phyloP scores from a whole-genome alignment of 2,329 filamentous ascomycete genomes.

The Trichoderma gracile region DNA sequence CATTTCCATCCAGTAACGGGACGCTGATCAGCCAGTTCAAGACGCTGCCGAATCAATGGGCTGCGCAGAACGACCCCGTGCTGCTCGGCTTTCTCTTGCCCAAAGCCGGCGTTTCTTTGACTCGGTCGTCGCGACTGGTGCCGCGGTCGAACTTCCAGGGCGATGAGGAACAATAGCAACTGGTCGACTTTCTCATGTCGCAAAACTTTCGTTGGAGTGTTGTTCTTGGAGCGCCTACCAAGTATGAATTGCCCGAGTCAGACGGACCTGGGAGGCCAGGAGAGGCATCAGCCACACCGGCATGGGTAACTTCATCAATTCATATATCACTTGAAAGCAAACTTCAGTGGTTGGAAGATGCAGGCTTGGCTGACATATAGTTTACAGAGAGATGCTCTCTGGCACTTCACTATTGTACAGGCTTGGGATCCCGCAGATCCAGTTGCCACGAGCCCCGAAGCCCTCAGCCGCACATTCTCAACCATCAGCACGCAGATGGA shows the following conservation, averaged over 20 bases:
- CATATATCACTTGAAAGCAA: too few relatives aligned
- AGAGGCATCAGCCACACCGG: constrained; percentile 19
- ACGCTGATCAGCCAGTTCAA: not conserved
- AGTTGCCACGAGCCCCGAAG: constrained; percentile 12
- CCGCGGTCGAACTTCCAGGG: constrained; percentile 17
- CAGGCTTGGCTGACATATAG: not conserved
- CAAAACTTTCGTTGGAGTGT: constrained; percentile 1
- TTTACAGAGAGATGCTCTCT: not conserved
- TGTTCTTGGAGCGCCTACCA: constrained; percentile 10
- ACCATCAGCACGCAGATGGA: constrained; percentile 24
- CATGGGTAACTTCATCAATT: constrained; percentile 21
- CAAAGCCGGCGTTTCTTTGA: constrained; percentile 20
- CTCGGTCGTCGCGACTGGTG: constrained; percentile 14
- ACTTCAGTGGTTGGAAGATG: not conserved
- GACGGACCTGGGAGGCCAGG: constrained; percentile 19
- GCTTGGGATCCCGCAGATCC: constrained; percentile 27
- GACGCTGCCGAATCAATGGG: constrained; percentile 13
- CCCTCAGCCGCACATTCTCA: constrained; percentile 26
- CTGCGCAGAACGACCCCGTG: constrained; percentile 14
- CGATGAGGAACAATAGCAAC: not conserved
- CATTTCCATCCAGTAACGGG: not conserved
- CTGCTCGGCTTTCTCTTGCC: constrained; percentile 15
- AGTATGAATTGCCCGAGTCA: constrained; percentile 8
- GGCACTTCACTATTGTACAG: constrained; percentile 23
- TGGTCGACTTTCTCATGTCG: constrained; percentile 13